Evolutionary conservation across 495 filamentous ascomycete genomes (phyloP).

Genomic region (Acidomyces sp.): DNA sequence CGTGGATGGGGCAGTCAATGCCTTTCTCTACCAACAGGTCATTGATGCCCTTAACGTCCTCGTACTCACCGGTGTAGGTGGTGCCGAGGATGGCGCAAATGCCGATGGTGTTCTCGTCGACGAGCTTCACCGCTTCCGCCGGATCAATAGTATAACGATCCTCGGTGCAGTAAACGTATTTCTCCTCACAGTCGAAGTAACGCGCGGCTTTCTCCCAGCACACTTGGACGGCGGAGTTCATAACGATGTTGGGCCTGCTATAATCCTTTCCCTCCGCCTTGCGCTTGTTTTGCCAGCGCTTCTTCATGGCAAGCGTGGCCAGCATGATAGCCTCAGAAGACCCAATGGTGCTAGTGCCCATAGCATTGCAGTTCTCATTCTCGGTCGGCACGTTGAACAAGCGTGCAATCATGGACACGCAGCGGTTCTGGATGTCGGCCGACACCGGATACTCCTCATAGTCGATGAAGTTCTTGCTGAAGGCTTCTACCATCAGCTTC

Average conservation of each 20-base stretch:
- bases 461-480: slow-evolving; percentile 73
- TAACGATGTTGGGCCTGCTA: slow-evolving; percentile 74
- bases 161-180: slow-evolving; percentile 69
- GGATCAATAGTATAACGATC: slow-evolving; percentile 81
- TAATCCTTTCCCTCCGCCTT: slow-evolving; percentile 60
- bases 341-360: slow-evolving; percentile 78
- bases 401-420: slow-evolving; percentile 26
- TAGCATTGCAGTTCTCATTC: slow-evolving; percentile 39
- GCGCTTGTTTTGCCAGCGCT: slow-evolving; percentile 77
- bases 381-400: slow-evolving; percentile 61
- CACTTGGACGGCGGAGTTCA: slow-evolving; percentile 86
- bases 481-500: slow-evolving; percentile 76
- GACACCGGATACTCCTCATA: slow-evolving; percentile 86
- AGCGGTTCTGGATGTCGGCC: slow-evolving; percentile 54
- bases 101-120: slow-evolving; percentile 92
- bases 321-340: slow-evolving; percentile 88
- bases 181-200: slow-evolving; percentile 88
- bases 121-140: slow-evolving; percentile 60
- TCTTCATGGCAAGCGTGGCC: slow-evolving; percentile 85
- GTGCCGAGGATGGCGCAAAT: slow-evolving; percentile 83
- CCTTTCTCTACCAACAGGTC: slow-evolving; percentile 58
- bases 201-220: slow-evolving; percentile 95
- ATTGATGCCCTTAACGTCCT: slow-evolving; percentile 81
- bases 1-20: slow-evolving; percentile 74
- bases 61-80: slow-evolving; percentile 92